These are phyloP conservation scores for Cyclocybe aegerita DNA, from an alignment of 768 basidiomycete genomes.

Conservation along the genomic window DNA sequence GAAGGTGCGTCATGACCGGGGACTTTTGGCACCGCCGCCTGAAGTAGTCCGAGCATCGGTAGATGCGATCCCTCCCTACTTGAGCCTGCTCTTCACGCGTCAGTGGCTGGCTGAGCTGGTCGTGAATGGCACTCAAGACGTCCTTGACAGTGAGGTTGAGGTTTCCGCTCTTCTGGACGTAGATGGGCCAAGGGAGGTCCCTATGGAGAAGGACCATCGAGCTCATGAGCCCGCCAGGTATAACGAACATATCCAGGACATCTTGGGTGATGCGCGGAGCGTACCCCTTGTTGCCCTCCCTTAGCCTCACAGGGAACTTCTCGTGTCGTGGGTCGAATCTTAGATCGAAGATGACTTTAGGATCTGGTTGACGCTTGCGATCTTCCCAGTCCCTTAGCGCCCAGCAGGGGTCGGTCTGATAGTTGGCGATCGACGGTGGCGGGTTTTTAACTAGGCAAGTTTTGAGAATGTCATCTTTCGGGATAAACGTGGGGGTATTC, in stretches of 20 bases:
- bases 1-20: conserved; percentile 38
- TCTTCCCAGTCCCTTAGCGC: conserved; percentile 41
- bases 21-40: conserved; percentile 44
- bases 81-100: conserved; percentile 37
- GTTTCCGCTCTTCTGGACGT: conserved; percentile 43
- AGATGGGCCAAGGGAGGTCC: conserved; percentile 37
- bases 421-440: too few relatives aligned
- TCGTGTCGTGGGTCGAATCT: conserved; percentile 39
- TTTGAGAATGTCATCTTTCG: not conserved
- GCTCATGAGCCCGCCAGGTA: conserved; percentile 32
- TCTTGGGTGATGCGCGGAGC: conserved; percentile 28
- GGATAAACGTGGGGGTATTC: not conserved
- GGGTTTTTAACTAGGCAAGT: too few relatives aligned
- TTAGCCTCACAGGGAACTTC: not conserved
- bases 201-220: conserved; percentile 51
- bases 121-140: conserved; percentile 58
- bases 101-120: conserved; percentile 44
- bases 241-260: conserved; percentile 44
- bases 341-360: conserved; percentile 48
- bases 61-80: conserved; percentile 27
- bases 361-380: conserved; percentile 28
- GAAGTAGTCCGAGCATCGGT: conserved; percentile 41
- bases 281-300: too few relatives aligned
- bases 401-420: conserved; percentile 30
- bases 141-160: conserved; percentile 49